These are phyloP conservation scores for Penicillium macrosclerotiorum DNA, from an alignment of 495 filamentous ascomycete genomes.

Conservation along the genomic window DNA sequence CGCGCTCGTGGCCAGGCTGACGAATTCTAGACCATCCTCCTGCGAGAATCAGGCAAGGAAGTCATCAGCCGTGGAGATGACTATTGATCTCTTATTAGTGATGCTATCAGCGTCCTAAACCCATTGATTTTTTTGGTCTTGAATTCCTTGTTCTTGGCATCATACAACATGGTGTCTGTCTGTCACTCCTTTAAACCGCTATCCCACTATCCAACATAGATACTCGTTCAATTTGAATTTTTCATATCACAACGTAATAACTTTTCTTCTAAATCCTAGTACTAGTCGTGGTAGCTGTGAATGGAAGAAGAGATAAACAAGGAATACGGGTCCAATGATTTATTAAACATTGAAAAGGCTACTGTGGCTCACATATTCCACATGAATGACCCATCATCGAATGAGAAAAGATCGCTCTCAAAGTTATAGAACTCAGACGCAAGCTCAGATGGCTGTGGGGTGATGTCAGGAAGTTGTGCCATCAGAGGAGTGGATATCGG, in stretches of 20 bases:
- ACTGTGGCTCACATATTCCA: slow-evolving; percentile 22
- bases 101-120: not conserved
- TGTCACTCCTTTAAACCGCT: too few relatives aligned
- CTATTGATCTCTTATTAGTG: slow-evolving; percentile 30
- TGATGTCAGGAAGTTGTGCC: slow-evolving; percentile 5
- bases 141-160: too few relatives aligned
- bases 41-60: slow-evolving; percentile 47
- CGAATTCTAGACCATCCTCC: slow-evolving; percentile 37
- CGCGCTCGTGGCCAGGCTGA: not conserved
- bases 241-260: too few relatives aligned
- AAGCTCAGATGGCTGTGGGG: slow-evolving; percentile 10
- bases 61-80: slow-evolving; percentile 52
- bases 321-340: too few relatives aligned
- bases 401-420: slow-evolving; percentile 20
- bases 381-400: slow-evolving; percentile 21
- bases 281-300: too few relatives aligned
- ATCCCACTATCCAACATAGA: too few relatives aligned
- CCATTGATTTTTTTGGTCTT: too few relatives aligned
- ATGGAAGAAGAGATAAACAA: too few relatives aligned
- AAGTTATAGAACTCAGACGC: slow-evolving; percentile 22
- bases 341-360: too few relatives aligned
- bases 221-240: too few relatives aligned
- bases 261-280: too few relatives aligned
- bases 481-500: slow-evolving; percentile 1
- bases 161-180: too few relatives aligned